A percentile compares a stretch with the other conserved stretches of the same genome.
Evolutionary conservation across 805 yeast genomes (phyloP).

Genomic region (Cyberlindnera euphorbiiphila): DNA sequence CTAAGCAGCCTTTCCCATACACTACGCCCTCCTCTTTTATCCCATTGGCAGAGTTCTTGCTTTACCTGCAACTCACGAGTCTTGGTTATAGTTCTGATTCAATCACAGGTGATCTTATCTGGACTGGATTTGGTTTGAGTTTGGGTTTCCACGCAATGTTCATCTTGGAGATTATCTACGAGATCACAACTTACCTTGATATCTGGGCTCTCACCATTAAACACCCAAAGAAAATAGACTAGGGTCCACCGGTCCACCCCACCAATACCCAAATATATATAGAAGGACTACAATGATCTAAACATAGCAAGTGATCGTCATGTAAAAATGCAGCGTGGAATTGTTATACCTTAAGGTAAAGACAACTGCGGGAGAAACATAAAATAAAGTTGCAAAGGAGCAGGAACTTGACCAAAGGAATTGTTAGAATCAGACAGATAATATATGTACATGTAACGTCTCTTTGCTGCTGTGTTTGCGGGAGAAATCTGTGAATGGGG

Average conservation of each 20-base stretch:
- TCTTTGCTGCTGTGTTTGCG: neutral
- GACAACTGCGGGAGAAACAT: no score
- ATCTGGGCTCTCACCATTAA: constrained; percentile 83
- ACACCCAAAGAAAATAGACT: constrained; percentile 51
- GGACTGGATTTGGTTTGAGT: constrained; percentile 66
- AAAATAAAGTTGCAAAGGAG: neutral
- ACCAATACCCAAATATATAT: neutral
- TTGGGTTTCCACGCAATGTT: constrained; percentile 66
- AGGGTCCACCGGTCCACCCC: neutral
- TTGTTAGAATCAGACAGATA: no score
- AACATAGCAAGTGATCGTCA: no score
- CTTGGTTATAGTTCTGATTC: constrained; percentile 34
- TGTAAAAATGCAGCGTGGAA: neutral
- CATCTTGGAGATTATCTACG: constrained; percentile 73
- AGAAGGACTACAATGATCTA: neutral
- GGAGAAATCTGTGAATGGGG: neutral
- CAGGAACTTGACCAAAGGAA: no score
- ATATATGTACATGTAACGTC: constrained; percentile 1
- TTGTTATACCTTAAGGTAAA: no score
- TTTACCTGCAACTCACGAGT: constrained; percentile 23
- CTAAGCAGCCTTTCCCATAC: constrained; percentile 73
- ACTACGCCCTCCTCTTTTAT: constrained; percentile 66
- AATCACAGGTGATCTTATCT: constrained; percentile 49
- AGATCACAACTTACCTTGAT: constrained; percentile 75
- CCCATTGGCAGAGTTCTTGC: constrained; percentile 48